phyloP scores from a whole-genome alignment of 768 basidiomycete species.

The Suillus clintonianus region DNA sequence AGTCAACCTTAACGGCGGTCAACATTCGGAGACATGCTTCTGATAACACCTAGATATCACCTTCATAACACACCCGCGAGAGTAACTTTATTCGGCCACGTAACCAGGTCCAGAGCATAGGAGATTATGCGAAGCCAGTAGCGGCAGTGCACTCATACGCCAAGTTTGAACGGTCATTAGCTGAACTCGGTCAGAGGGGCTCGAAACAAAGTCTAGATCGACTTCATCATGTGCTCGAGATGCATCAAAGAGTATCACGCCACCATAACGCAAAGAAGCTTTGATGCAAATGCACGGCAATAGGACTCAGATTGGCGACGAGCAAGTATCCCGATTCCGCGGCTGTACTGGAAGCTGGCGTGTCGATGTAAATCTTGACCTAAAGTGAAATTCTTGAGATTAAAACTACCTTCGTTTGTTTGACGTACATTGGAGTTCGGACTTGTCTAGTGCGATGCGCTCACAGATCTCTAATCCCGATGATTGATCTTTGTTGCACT shows the following conservation, averaged over 20 bases:
- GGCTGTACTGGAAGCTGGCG: slow-evolving; percentile 42
- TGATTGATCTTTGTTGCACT: slow-evolving; percentile 3
- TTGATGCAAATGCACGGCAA: slow-evolving; percentile 34
- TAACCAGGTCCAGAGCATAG: slow-evolving; percentile 59
- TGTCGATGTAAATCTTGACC: slow-evolving; percentile 47
- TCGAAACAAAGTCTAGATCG: neutral
- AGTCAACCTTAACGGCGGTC: slow-evolving; percentile 52
- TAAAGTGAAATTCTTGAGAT: slow-evolving; percentile 11
- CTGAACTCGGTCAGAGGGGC: slow-evolving; percentile 25
- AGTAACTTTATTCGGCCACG: slow-evolving; percentile 46
- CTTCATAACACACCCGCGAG: slow-evolving; percentile 56
- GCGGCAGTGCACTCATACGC: slow-evolving; percentile 56
- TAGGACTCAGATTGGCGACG: slow-evolving; percentile 32
- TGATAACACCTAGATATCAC: slow-evolving; percentile 66
- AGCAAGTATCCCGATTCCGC: slow-evolving; percentile 42
- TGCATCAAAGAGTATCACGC: slow-evolving; percentile 47
- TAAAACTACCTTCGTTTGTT: neutral
- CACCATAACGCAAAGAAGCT: slow-evolving; percentile 46
- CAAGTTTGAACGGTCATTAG: slow-evolving; percentile 59
- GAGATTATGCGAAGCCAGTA: slow-evolving; percentile 66
- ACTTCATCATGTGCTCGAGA: slow-evolving; percentile 39
- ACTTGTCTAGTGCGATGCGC: slow-evolving; percentile 38
- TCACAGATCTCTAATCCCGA: slow-evolving; percentile 45
- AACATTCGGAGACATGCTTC: neutral
- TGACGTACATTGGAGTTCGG: slow-evolving; percentile 40